Percentiles rank a stretch among this genome's conserved stretches.
phyloP scores from a whole-genome alignment of 1,139 yeast species.

The Kurtzmaniella quercitrusa region DNA sequence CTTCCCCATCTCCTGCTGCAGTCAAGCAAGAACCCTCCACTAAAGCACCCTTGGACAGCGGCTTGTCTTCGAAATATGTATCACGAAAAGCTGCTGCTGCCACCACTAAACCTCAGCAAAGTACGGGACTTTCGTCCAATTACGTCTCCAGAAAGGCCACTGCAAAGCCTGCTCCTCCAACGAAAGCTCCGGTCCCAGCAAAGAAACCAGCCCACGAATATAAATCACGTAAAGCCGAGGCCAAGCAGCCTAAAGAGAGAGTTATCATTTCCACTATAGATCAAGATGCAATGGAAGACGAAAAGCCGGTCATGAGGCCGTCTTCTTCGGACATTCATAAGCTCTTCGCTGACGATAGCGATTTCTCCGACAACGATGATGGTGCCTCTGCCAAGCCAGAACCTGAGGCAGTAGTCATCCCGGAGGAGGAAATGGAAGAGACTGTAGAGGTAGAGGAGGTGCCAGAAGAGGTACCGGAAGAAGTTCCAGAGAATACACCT shows the following conservation, averaged over 20 bases:
- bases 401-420: conserved; percentile 2
- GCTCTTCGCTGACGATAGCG: conserved; percentile 8
- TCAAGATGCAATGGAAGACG: conserved; percentile 14
- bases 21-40: neutral
- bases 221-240: conserved; percentile 35
- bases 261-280: conserved; percentile 27
- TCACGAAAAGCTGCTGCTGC: conserved; percentile 7
- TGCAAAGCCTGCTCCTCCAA: neutral
- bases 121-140: conserved; percentile 19
- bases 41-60: neutral
- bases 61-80: conserved; percentile 9
- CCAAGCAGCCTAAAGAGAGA: conserved; percentile 29
- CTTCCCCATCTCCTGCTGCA: neutral
- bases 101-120: neutral
- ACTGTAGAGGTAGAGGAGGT: neutral
- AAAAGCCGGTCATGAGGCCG: conserved; percentile 4
- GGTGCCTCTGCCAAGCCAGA: neutral
- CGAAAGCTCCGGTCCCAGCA: neutral
- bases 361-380: conserved; percentile 5
- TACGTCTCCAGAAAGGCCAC: conserved; percentile 25
- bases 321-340: conserved; percentile 6
- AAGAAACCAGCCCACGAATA: conserved; percentile 23
- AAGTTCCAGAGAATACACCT: too few species aligned
- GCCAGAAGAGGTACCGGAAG: neutral
- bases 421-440: neutral